Conservation (phyloP, 1,284 basidiomycete genomes). For the Sanghuangporus sanghuang region DNA sequence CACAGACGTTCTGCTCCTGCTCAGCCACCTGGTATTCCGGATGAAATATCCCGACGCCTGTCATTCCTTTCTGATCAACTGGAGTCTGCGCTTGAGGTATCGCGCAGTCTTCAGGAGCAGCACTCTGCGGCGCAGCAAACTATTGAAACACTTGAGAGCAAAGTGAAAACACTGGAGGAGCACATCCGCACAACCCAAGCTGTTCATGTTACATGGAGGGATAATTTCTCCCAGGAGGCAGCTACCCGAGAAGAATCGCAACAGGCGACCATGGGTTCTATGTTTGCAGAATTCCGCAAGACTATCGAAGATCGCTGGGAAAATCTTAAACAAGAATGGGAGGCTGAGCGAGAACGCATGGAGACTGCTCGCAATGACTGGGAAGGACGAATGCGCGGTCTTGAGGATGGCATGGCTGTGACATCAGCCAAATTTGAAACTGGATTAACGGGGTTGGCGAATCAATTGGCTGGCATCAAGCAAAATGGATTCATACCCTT, state of each 20-base stretch:
- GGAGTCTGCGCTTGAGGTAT: constrained; percentile 72
- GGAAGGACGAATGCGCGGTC: constrained; percentile 50
- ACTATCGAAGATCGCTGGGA: constrained; percentile 75
- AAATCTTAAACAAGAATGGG: constrained; percentile 77
- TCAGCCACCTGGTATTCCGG: constrained; percentile 33
- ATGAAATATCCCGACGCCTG: constrained; percentile 71
- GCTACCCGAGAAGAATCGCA: constrained; percentile 33
- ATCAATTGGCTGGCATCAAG: constrained; percentile 36
- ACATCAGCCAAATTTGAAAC: constrained; percentile 40
- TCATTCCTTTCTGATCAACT: constrained; percentile 71
- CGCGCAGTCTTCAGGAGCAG: constrained; percentile 70
- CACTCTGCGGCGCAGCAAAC: constrained; percentile 76
- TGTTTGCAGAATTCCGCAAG: constrained; percentile 65
- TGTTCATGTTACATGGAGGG: constrained; percentile 33
- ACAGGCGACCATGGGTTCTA: constrained; percentile 41
- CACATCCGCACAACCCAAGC: constrained; percentile 45
- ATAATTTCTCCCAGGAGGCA: constrained; percentile 39
- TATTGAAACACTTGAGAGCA: constrained; percentile 71
- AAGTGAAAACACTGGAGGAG: constrained; percentile 55
- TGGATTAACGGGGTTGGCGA: constrained; percentile 31
- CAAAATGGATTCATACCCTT: constrained; percentile 27
- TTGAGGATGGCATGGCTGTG: constrained; percentile 38
- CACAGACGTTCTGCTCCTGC: constrained; percentile 15
- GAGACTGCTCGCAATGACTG: constrained; percentile 75
- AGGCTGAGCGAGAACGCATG: constrained; percentile 73